Conservation (phyloP, 148 eudicot species). For the Limonium bicolor region DNA sequence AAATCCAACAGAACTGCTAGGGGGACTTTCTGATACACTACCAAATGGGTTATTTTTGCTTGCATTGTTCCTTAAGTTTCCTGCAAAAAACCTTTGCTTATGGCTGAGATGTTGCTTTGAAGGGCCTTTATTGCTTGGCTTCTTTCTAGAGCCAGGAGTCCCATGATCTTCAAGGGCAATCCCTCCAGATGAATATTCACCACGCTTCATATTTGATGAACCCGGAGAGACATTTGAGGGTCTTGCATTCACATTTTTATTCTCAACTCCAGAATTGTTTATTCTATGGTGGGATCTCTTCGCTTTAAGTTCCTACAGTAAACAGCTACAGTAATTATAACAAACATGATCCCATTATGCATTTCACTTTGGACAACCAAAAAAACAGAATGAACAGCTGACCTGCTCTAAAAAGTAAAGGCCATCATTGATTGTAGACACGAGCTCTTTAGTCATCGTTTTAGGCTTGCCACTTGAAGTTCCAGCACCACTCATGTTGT, state of each 20-base stretch:
- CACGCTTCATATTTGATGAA: conserved; percentile 13
- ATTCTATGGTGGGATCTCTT: conserved; percentile 41
- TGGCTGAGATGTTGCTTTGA: conserved; percentile 38
- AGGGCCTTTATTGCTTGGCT: conserved; percentile 51
- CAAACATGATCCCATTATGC: too few relatives aligned
- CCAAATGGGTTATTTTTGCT: conserved; percentile 38
- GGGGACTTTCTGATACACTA: conserved; percentile 74
- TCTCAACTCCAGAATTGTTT: conserved; percentile 21
- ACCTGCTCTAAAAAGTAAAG: conserved; percentile 97
- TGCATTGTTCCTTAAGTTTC: conserved; percentile 49
- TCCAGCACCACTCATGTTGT: conserved; percentile 19
- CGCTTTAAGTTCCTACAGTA: conserved; percentile 69
- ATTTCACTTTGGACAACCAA: too few relatives aligned
- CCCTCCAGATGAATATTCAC: conserved; percentile 27
- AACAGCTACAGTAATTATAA: conserved; percentile 6
- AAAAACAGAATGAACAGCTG: conserved; percentile 5
- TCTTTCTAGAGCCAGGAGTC: conserved; percentile 31
- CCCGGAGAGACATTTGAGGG: conserved; percentile 16
- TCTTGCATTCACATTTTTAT: conserved; percentile 34
- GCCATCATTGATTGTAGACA: conserved; percentile 79
- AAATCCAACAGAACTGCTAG: conserved; percentile 79
- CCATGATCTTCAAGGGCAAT: conserved; percentile 24
- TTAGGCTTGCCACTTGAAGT: conserved; percentile 28
- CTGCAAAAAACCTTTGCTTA: conserved; percentile 55
- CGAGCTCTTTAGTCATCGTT: conserved; percentile 59